Conservation (phyloP, 352 stramenopile genomes). For the Phytophthora cactorum region DNA sequence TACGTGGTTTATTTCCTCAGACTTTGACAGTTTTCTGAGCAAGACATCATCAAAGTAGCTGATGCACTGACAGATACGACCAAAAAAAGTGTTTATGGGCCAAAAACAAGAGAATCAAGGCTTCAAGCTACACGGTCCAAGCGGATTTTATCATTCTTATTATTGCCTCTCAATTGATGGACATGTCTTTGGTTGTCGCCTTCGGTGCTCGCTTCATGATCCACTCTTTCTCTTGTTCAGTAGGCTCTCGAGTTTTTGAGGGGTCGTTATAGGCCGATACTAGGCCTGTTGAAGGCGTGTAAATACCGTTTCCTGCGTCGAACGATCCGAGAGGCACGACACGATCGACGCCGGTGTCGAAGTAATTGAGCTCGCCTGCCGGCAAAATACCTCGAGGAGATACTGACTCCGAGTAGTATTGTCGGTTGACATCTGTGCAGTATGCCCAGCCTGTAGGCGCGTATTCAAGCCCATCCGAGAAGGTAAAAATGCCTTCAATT, state of each 20-base stretch:
- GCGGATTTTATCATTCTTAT: conserved; percentile 11
- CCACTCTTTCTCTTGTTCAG: conserved; percentile 64
- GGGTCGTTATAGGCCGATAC: conserved; percentile 62
- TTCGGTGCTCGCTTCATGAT: conserved; percentile 66
- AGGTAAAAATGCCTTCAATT: conserved; percentile 79
- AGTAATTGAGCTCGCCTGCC: conserved; percentile 73
- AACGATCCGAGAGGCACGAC: conserved; percentile 75
- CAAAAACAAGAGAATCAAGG: neutral
- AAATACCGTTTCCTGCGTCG: conserved; percentile 82
- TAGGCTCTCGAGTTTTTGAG: conserved; percentile 55
- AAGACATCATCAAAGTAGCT: conserved; percentile 31
- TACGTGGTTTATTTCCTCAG: conserved; percentile 24
- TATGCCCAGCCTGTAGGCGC: conserved; percentile 66
- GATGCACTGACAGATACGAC: neutral
- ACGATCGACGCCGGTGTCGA: conserved; percentile 67
- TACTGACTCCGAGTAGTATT: conserved; percentile 74
- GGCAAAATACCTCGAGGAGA: conserved; percentile 57
- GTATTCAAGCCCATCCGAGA: conserved; percentile 79
- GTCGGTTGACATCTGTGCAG: conserved; percentile 64
- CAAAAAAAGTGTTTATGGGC: no score
- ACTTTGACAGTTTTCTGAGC: conserved; percentile 60
- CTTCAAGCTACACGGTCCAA: conserved; percentile 6
- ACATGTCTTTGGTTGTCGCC: conserved; percentile 77
- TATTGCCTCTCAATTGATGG: conserved; percentile 44
- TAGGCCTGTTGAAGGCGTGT: conserved; percentile 60